Evolutionary conservation across 2,329 filamentous ascomycete species (phyloP), one percentile per base, ranked within the genome.

Genomic region (Aspergillus sp.): DNA sequence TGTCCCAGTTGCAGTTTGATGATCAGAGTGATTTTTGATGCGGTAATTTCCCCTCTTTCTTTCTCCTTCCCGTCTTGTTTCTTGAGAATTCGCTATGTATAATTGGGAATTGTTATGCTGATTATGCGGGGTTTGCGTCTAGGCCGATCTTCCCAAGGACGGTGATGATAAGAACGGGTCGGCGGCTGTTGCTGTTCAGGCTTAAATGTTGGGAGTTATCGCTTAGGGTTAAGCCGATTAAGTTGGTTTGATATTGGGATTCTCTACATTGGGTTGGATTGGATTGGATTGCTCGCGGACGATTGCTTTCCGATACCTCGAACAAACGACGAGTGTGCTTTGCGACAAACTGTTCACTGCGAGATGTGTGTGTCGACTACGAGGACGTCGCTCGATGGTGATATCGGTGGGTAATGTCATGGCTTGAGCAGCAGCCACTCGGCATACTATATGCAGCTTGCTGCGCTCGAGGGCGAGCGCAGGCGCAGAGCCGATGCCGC

Each of bases 1-100:
- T 99, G 95, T 72, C 95, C 95, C 21, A 97, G 93, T 75, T 99
- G 95, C 78, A 97, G 93, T 76, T 81, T 99, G 70, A 97, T 96
- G 92, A 97, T 99, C 59, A 82, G 89, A 60, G 93, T 99, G 13
- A 96, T 99, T 50, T 99, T 92, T 70, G 95, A 98, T 66, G 77
- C 86, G 73, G 92, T 95, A 77, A 69, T 88, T 73, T 57, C 59
- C 48, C 25, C 15, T 13, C 52, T 5, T 25, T 69, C 30, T 63
- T 59, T 47, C 6, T 41, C 62, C 49, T 28, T 36, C 38, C 2
- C 10, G 28, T 30, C 28, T 30, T 30, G 28, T 30, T 30, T 12
- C 4, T 30, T 30, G 28, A 10, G 28, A 30, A 10, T 36, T 28
- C 21, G 23, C 17, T 17, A 25, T 48, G 49, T 53, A 19, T 43